Base-by-base conservation (phyloP, 306 rosid genomes). In the Crotalaria pallida region DNA sequence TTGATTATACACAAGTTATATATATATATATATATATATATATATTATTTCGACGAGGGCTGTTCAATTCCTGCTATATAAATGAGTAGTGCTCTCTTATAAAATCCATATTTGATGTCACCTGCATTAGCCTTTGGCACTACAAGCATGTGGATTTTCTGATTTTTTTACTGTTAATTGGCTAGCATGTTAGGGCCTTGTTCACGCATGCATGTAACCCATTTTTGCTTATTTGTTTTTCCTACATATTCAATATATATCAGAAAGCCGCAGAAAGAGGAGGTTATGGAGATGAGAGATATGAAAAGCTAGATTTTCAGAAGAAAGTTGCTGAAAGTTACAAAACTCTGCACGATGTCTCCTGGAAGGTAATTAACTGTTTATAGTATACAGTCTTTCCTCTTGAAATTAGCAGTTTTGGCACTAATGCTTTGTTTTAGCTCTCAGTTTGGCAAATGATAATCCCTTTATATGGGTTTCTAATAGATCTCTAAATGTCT, bases 231-330 rank as follows among this genome's bases (percentile, higher is more conserved):
- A 63, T 48, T 47, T 51, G 15, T 44, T 5, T 71, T 65, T 45
- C 19, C n/a, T 69, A 47, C 56, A 17, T 55, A 65, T 52, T 58
- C 21, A 10, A 73, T 49, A 38, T 38, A 62, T 70, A 47, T 81
- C 88, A 94, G 98, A 88, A 84, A 84, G 99, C 99, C 55, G 78
- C 95, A 1, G 91, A 91, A 69, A 87, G 99, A 84, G 96, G 92
- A 71, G 97, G 93, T 15, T 91, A 94, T 67, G 99, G 99, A 68
- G 84, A 72, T 79, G 99, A 94, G 87, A 84, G 96, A 80, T 94
- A 94, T 76, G 99, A 94, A 83, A 87, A 91, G 78, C 86, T 91
- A 36, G 83, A 79, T 4, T 79, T 79, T 67, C 83, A 79, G 71
- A 73, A 73, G 51, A 79, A 94, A 82, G 97, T 94, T 81, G 81